Base-by-base conservation (phyloP, 768 basidiomycete genomes). In the Leucosporidium creatinivorum region DNA sequence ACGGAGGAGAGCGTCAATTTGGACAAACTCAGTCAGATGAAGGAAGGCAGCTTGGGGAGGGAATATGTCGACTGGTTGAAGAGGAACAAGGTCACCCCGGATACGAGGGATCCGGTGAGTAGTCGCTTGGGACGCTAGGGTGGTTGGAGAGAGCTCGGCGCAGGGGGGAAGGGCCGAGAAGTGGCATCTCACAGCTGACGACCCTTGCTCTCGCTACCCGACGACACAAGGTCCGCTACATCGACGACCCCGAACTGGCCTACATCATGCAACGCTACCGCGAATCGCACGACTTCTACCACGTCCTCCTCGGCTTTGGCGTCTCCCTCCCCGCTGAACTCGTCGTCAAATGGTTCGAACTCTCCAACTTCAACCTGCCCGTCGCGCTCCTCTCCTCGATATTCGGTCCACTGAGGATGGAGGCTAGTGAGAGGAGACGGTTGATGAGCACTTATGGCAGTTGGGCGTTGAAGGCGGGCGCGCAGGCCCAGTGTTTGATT, bases 261-360 rank as follows among this genome's bases (percentile, higher is more conserved):
- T 98, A 96, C 78, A 89, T 98, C 63, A 91, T 99, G 89, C 91
- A 93, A 73, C 87, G 94, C 60, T 99, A 98, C 78, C 87, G 94
- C 30, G 93, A 99, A 80, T 94, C 89, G 70, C 96, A 99, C 79
- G 94, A 99, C 79, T 88, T 98, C 73, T 96, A 97, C 76, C 96
- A 99, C 76, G 90, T 89, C 75, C 83, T 98, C 68, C 86, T 86
- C 80, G 85, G 85, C 73, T 83, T 98, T 13, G 93, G 92, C 0
- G 91, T 97, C 66, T 87, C 87, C 68, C 88, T 94, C 75, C 85
- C 89, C 65, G 90, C 88, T 57, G 96, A 99, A 77, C 83, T 99
- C 36, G 91, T 92, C 1, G 84, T 98, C 78, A 99, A 99, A 77
- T 87, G 85, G 73, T 92, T 98, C 74, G 96, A 98, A 78, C 88